A percentile compares a stretch with the other conserved stretches of the same genome.
These are phyloP conservation scores for Fallopia convolvulus DNA, from an alignment of 148 eudicot species.

Conservation along the genomic window DNA sequence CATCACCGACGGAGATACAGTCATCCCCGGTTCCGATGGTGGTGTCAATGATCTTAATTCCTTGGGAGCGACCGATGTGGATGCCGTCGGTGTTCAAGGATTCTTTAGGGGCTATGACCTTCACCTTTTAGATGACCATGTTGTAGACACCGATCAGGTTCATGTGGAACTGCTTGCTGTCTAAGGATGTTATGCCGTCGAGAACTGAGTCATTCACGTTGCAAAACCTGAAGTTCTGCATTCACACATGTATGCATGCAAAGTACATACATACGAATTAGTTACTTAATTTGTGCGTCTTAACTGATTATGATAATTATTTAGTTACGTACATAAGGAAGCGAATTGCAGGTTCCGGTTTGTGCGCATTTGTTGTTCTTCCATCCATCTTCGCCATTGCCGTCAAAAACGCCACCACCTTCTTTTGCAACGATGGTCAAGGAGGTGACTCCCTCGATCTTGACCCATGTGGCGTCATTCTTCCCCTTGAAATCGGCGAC, in stretches of 20 bases:
- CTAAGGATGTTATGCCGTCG: constrained; percentile 27
- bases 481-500: background rate
- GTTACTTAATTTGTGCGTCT: too few relatives aligned
- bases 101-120: constrained; percentile 29
- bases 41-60: constrained; percentile 22
- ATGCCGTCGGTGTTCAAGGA: constrained; percentile 60
- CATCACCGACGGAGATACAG: constrained; percentile 45
- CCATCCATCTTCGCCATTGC: constrained; percentile 8
- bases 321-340: background rate
- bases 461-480: constrained; percentile 20
- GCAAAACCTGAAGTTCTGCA: constrained; percentile 44
- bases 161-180: constrained; percentile 61
- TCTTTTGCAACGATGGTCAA: constrained; percentile 19
- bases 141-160: constrained; percentile 16
- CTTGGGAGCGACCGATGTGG: constrained; percentile 21
- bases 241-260: background rate
- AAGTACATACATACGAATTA: too few relatives aligned
- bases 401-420: background rate
- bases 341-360: background rate
- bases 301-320: too few relatives aligned
- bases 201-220: constrained; percentile 27
- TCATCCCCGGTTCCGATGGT: constrained; percentile 50
- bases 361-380: background rate
- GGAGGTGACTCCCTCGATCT: constrained; percentile 15
- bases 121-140: constrained; percentile 20